Percentiles rank a stretch among this genome's conserved stretches.
Evolutionary conservation across 345 rosid genomes (phyloP).

Genomic region (Hypericum androsaemum): DNA sequence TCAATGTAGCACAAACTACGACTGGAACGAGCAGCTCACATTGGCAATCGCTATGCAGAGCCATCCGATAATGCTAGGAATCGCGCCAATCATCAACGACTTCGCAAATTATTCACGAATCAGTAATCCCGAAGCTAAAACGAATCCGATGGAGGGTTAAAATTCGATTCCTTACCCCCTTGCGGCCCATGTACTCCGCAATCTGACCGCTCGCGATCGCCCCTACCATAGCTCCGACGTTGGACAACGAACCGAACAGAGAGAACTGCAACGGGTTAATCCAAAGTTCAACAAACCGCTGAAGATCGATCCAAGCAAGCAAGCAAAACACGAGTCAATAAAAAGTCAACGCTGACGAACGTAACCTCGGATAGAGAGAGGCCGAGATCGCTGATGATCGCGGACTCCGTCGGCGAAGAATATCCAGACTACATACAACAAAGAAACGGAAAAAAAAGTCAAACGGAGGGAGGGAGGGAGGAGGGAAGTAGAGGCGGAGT

Average conservation of each 20-base stretch:
- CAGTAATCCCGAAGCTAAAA: not conserved
- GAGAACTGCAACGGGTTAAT: conserved; percentile 4
- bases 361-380: conserved; percentile 5
- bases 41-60: conserved; percentile 9
- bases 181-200: conserved; percentile 5
- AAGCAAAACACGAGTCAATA: not conserved
- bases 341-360: not conserved
- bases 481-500: not conserved
- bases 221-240: conserved; percentile 8
- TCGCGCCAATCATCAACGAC: conserved; percentile 8
- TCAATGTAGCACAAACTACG: too few relatives aligned
- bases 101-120: not conserved
- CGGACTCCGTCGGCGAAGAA: conserved; percentile 7
- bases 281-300: not conserved
- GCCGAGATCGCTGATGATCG: conserved; percentile 5
- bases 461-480: not conserved
- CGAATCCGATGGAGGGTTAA: too few relatives aligned
- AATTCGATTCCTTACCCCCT: conserved; percentile 1
- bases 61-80: conserved; percentile 7
- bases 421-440: conserved; percentile 1
- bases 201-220: conserved; percentile 10
- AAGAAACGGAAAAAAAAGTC: not conserved
- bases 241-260: conserved; percentile 4
- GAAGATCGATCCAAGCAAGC: not conserved
- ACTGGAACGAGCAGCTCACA: not conserved